Base-by-base conservation (phyloP, 2,329 filamentous ascomycete species). In the Arthrobotrys entomopaga region DNA sequence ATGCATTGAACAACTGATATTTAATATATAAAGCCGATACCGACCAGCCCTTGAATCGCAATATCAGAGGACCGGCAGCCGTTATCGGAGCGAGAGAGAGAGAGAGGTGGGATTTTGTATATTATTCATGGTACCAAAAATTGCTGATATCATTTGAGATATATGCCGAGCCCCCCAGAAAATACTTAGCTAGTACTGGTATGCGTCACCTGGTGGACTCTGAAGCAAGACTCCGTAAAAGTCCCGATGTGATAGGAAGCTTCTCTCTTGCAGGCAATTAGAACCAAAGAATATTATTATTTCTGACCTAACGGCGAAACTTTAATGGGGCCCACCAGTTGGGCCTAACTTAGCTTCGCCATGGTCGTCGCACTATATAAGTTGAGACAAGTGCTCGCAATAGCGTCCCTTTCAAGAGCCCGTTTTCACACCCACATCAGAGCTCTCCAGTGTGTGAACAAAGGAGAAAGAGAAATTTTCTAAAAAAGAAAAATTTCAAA, bases 361-460 rank as follows among this genome's bases (percentile, higher is more conserved):
- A 53, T 56, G 24, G 20, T 29, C 20, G 57, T 69, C 49, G 56
- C 65, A 70, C 65, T 70, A 70, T 70, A 70, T 70, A 70, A 70
- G 58, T 70, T 70, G 65, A 70, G 65, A 70, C 65, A 70, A 38
- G 58, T 58, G 65, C 65, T 70, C 65, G 20, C 43, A 57, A 63
- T 63, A 64, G 58, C 58, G 58, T 64, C 65, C 65, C 58, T 63
- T 70, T 70, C 58, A 40, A 70, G 65, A 43, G 43, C 49, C 57
- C 43, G 38, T 70, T 58, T 53, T 57, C 53, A 24, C 29, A 34
- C 29, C 7, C 29, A 48, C 54, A 57, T 64, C 58, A 64, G 65
- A 70, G 58, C 65, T 70, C 57, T 61, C 50, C 24, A 34, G 60
- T 34, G 60, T 34, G 53, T 70, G 19, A 61, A 63, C 58, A 61